Conservation (phyloP, 2,329 filamentous ascomycete species). For the Plenodomus biglobosus region DNA sequence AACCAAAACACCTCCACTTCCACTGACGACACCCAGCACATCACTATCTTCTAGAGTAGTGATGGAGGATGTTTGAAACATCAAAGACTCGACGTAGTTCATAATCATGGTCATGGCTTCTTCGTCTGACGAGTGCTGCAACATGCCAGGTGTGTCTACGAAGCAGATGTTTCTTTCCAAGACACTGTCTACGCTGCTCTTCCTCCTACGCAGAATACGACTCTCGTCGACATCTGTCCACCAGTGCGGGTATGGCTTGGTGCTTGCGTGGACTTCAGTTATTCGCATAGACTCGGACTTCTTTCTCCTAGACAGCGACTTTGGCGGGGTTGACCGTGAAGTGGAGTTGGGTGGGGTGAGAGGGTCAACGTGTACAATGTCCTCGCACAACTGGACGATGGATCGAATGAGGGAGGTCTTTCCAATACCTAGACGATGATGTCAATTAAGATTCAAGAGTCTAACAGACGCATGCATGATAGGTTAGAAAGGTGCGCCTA, state of each 20-base stretch:
- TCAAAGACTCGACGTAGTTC: conserved; percentile 71
- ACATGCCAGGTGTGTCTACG: conserved; percentile 76
- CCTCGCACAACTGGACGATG: conserved; percentile 81
- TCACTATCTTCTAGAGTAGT: conserved; percentile 69
- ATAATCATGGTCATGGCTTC: conserved; percentile 46
- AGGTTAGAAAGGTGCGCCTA: conserved; percentile 40
- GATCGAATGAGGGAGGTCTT: conserved; percentile 90
- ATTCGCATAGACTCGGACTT: conserved; percentile 35
- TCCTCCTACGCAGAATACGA: conserved; percentile 57
- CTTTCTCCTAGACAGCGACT: conserved; percentile 28
- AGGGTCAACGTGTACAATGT: conserved; percentile 91
- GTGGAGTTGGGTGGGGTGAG: conserved; percentile 43
- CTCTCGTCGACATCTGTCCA: conserved; percentile 77
- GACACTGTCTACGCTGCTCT: conserved; percentile 73
- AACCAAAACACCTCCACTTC: conserved; percentile 78
- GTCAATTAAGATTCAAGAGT: conserved; percentile 11
- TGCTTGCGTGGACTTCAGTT: conserved; percentile 50
- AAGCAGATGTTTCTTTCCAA: conserved; percentile 93
- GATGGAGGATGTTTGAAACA: conserved; percentile 65
- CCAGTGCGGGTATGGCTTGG: conserved; percentile 77
- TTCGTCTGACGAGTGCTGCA: conserved; percentile 43
- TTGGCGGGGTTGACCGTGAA: conserved; percentile 25
- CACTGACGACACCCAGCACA: conserved; percentile 74
- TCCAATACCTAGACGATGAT: conserved; percentile 64
- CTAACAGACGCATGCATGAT: no score